Base-by-base conservation (phyloP, 495 filamentous ascomycete genomes). In the Haplographium delicatum region DNA sequence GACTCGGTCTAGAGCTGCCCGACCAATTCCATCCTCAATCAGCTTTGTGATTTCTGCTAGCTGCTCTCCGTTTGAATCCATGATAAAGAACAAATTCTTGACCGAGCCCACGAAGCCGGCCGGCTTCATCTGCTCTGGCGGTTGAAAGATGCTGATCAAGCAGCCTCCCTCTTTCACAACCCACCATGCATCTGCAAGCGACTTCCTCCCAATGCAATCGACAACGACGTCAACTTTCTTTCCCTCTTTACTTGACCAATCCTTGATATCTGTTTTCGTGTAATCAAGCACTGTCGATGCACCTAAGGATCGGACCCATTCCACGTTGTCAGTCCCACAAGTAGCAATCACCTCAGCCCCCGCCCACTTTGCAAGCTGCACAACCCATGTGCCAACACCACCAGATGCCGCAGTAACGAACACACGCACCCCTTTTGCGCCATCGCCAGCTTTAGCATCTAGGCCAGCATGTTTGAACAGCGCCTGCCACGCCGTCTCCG, bases 401-500 rank as follows among this genome's bases (percentile, higher is more conserved):
- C 79, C 68, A 4, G 72, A 58, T 11, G 78, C 78, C 37, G 65
- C 73, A 5, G 71, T 76, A 24, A 80, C 63, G 10, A 80, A 64
- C 2, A 79, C 58, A 27, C 67, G 59, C 56, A 70, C 71, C 23
- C 58, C 63, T 9, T 56, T 64, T 48, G 59, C 60, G 5, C 44
- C 43, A 11, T 53, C 47, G 7, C 27, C 60, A 7, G 41, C 47
- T 25, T 16, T 26, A 51, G 33, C 72, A 41, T 13, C 19, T 10
- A 65, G 40, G 7, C 65, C 68, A 3, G 63, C 71, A 59, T 80
- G 72, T 11, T 60, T 64, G 54, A 83, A 83, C n/a, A 84, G 65
- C 6, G 73, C 77, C 51, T 82, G 76, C 72, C 71, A 83, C 4
- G 77, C 81, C 37, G 74, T 81, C 38, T 78, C 53, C 11, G 68